Evolutionary conservation across 2,329 filamentous ascomycete genomes (phyloP).

Genomic region (Colletotrichum sp.): DNA sequence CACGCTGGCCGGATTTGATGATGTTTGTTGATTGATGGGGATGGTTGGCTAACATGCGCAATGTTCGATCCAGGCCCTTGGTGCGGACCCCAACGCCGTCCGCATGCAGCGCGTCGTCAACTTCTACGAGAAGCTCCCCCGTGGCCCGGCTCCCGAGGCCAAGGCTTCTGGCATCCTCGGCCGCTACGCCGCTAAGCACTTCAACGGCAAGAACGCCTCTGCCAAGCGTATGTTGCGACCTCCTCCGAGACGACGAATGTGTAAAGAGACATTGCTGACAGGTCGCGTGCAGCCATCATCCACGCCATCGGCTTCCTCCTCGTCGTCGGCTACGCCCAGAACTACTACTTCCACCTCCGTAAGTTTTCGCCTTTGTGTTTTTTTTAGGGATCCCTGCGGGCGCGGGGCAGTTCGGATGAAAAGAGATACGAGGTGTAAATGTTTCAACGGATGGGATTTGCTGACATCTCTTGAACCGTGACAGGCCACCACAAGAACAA

Average conservation of each 20-base stretch:
- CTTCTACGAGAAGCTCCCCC: conserved; percentile 99
- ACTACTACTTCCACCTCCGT: conserved; percentile 99
- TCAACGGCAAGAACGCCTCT: conserved; percentile 86
- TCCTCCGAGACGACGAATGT: not conserved
- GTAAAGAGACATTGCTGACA: not conserved
- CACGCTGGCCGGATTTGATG: not conserved
- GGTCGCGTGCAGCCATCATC: conserved; percentile 71
- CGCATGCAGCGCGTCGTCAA: conserved; percentile 98
- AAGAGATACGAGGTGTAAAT: not conserved
- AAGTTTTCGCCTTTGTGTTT: conserved; percentile 47
- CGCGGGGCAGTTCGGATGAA: not conserved
- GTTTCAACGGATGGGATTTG: conserved; percentile 10
- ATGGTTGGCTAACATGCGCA: conserved; percentile 38
- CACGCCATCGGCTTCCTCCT: conserved; percentile 83
- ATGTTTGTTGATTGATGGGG: not conserved
- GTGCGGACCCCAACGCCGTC: conserved; percentile 91
- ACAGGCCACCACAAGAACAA: conserved; percentile 99
- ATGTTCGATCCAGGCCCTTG: conserved; percentile 74
- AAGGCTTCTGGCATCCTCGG: conserved; percentile 84
- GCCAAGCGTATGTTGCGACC: conserved; percentile 75
- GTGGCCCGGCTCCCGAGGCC: conserved; percentile 83
- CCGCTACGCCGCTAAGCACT: conserved; percentile 90
- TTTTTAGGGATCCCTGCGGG: not conserved
- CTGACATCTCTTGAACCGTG: not conserved
- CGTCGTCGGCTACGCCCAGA: conserved; percentile 88